phyloP scores from a whole-genome alignment of 345 rosid genomes.

The Balakata baccata region DNA sequence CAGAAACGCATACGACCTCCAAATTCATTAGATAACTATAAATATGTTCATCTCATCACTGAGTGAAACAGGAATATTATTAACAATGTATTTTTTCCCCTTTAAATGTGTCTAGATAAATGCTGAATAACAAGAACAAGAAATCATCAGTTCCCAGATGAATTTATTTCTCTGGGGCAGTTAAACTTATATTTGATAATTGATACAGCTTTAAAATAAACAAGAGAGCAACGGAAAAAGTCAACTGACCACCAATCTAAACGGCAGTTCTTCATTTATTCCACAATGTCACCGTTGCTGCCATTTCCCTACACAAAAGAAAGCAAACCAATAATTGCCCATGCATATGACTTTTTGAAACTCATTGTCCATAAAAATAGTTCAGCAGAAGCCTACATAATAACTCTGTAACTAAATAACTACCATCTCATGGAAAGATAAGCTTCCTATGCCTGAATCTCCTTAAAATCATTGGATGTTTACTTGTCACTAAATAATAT shows the following conservation, averaged over 20 bases:
- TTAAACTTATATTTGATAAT: slow-evolving; percentile 8
- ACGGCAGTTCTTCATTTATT: slow-evolving; percentile 17
- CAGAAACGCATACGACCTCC: background rate
- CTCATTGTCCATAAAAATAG: background rate
- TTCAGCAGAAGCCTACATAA: background rate
- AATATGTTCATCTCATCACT: background rate
- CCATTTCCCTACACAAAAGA: slow-evolving; percentile 16
- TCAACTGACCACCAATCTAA: slow-evolving; percentile 1
- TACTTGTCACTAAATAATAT: background rate
- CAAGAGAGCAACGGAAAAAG: slow-evolving; percentile 5
- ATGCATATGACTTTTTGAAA: background rate
- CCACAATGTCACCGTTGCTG: background rate
- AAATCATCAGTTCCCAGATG: slow-evolving; percentile 6
- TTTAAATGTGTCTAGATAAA: background rate
- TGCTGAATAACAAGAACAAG: background rate
- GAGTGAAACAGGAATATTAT: slow-evolving; percentile 7
- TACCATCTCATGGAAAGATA: background rate
- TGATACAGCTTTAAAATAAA: slow-evolving; percentile 15
- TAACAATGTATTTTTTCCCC: slow-evolving; percentile 12
- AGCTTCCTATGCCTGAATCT: background rate
- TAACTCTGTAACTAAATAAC: background rate
- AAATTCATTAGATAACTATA: background rate
- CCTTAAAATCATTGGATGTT: background rate
- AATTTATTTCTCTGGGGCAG: background rate
- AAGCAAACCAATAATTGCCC: background rate